Conservation (phyloP, 345 rosid species). For the Durio zibethinus region DNA sequence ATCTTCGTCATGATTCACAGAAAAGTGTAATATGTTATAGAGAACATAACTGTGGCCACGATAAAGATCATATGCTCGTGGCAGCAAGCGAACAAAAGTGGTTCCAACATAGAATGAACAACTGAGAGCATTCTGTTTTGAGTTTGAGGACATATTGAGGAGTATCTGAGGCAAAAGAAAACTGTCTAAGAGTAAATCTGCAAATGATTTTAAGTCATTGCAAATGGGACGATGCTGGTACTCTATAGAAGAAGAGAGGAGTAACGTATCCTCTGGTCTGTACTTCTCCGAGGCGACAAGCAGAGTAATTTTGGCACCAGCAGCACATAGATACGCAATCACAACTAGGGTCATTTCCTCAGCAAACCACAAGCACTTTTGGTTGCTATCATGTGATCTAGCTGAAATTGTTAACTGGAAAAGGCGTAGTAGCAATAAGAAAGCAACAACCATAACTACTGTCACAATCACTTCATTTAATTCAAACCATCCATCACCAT, state of each 20-base stretch:
- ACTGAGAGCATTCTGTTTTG: constrained; percentile 31
- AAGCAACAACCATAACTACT: constrained; percentile 41
- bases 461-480: constrained; percentile 41
- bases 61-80: constrained; percentile 53
- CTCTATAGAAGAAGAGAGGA: neutral
- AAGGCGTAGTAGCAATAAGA: constrained; percentile 38
- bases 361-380: constrained; percentile 28
- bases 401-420: constrained; percentile 39
- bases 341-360: constrained; percentile 37
- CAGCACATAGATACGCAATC: constrained; percentile 29
- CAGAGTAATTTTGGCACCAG: constrained; percentile 37
- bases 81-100: constrained; percentile 34
- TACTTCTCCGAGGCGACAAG: constrained; percentile 16
- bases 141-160: constrained; percentile 36
- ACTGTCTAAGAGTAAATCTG: constrained; percentile 39
- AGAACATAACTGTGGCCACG: constrained; percentile 21
- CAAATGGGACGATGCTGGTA: constrained; percentile 17
- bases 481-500: constrained; percentile 35
- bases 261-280: neutral
- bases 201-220: constrained; percentile 34
- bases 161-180: constrained; percentile 55
- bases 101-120: constrained; percentile 35
- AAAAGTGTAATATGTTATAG: constrained; percentile 24
- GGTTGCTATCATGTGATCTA: constrained; percentile 15
- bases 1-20: constrained; percentile 29